These are phyloP conservation scores for Marchantia paleacea DNA, from an alignment of 225 moss, liverwort and hornwort species.

Conservation along the genomic window DNA sequence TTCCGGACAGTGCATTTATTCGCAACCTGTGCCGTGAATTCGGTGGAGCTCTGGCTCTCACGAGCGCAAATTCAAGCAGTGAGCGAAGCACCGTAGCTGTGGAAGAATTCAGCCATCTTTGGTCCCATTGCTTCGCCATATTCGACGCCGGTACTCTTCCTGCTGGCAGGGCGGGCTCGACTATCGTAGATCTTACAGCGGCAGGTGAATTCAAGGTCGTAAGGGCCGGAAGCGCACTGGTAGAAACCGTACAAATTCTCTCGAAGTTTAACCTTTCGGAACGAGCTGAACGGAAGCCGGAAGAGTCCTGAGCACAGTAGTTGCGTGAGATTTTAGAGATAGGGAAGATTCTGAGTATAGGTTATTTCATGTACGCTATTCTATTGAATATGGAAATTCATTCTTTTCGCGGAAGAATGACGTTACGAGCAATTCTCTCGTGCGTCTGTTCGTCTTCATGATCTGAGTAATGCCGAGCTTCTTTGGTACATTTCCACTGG, in stretches of 20 bases:
- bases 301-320: no score
- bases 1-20: conserved; percentile 75
- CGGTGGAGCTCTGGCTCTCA: conserved; percentile 73
- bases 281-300: background rate
- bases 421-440: no score
- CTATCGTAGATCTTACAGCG: conserved; percentile 77
- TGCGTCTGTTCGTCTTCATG: no score
- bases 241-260: conserved; percentile 50
- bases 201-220: conserved; percentile 61
- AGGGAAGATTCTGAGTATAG: no score
- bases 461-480: no score
- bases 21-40: conserved; percentile 61
- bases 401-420: no score
- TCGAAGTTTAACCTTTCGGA: conserved; percentile 25
- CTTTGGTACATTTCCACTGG: no score
- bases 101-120: conserved; percentile 74
- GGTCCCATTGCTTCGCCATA: conserved; percentile 62
- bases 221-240: conserved; percentile 62
- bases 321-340: no score
- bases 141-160: conserved; percentile 72
- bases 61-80: conserved; percentile 83
- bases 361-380: no score
- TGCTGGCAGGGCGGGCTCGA: conserved; percentile 72
- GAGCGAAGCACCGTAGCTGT: conserved; percentile 71
- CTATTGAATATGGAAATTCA: no score